phyloP scores from a whole-genome alignment of 106 monocot species.

The Dendrobium officinale region DNA sequence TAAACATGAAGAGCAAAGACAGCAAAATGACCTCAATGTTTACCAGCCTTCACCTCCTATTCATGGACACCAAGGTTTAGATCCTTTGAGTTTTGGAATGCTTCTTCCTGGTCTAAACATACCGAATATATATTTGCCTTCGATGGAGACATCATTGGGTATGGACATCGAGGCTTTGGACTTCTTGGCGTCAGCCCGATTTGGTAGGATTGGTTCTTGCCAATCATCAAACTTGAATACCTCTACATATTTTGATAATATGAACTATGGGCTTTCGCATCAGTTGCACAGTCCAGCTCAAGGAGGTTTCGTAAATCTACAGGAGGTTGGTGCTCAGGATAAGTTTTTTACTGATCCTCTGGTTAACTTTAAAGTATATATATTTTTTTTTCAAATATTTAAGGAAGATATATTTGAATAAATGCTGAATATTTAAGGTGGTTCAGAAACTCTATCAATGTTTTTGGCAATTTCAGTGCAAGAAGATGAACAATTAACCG shows the following conservation, averaged over 20 bases:
- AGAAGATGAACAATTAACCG: too few species aligned
- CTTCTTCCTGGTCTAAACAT: background rate
- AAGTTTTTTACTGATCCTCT: background rate
- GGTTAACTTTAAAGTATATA: background rate
- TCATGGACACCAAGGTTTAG: background rate
- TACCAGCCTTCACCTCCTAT: background rate
- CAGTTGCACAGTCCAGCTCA: background rate
- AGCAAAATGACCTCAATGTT: background rate
- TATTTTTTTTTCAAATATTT: too few species aligned
- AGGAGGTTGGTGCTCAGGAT: slow-evolving; percentile 1
- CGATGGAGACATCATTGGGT: background rate
- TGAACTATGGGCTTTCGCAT: background rate
- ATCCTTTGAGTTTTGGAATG: background rate
- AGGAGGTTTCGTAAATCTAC: background rate
- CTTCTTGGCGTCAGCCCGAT: background rate
- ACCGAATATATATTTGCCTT: background rate
- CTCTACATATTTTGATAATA: background rate
- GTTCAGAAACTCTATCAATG: too few species aligned
- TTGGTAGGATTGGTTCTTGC: background rate
- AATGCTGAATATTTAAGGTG: too few species aligned
- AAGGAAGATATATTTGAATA: too few species aligned
- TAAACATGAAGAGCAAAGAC: background rate
- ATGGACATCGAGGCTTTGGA: background rate
- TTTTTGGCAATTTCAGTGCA: too few species aligned
- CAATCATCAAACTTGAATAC: background rate